Evolutionary conservation across 148 eudicot genomes (phyloP), one percentile per base, ranked within the genome.

Genomic region (Spergularia bocconei): DNA sequence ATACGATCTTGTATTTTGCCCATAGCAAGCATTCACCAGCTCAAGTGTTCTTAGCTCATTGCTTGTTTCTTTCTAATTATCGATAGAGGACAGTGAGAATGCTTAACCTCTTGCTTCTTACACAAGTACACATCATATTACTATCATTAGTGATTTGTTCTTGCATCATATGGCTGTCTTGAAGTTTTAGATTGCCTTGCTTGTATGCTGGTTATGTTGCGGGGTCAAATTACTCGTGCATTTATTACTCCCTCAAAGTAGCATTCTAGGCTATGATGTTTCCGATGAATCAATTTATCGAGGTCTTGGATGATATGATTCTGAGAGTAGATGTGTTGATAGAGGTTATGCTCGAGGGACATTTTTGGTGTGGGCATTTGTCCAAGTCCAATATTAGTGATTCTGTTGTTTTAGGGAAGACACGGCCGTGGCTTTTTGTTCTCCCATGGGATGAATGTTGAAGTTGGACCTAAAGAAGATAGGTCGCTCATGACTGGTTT

Each of bases 361-460:
- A 72, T 72, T 53, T 23, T 53, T 29, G 74, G 75, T 73, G 74
- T 73, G 21, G 21, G 57, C n/a, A 16, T 58, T 67, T 25, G 29
- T 33, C 14, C 21, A 47, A 48, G n/a, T 50, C 33, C 4, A 16
- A 25, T 10, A 19, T 48, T 19, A 29, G 54, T 59, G 58, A 51
- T 68, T 74, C 36, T 74, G 41, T 51, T 25, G 63, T 75, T 70
- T 16, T 71, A 80, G 82, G 82, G 82, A 75, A 75, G 82, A 75
- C 74, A 75, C 38, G 87, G 87, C 23, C 73, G 90, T 13, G 90
- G 87, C 6, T 87, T 85, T 78, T 74, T 87, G 76, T 81, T 87
- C 60, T 84, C 90, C 20, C 90, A 87, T 53, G 87, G 79, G 13
- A 87, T 87, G 90, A 87, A 87, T 66, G 73, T 87, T 53, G 79